A percentile compares a stretch with the other conserved stretches of the same genome.
These are phyloP conservation scores for Brassica hybrid DNA, from an alignment of 441 rosid species.

Conservation along the genomic window DNA sequence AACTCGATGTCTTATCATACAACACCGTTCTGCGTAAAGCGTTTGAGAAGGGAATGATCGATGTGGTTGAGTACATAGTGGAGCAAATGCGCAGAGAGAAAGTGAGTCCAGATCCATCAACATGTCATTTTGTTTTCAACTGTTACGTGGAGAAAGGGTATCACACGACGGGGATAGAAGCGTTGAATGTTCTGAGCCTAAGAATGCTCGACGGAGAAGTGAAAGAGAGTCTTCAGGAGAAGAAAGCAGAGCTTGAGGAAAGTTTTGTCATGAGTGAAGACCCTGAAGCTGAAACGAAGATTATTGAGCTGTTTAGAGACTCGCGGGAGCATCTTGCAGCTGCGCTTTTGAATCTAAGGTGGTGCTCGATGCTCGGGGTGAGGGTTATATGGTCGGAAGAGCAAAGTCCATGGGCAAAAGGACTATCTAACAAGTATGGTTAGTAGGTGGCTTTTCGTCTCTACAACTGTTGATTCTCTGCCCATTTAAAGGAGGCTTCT, in stretches of 20 bases:
- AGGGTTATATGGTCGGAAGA: conserved; percentile 69
- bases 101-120: conserved; percentile 73
- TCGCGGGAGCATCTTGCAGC: conserved; percentile 51
- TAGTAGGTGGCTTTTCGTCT: background rate
- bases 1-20: conserved; percentile 56
- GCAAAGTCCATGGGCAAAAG: conserved; percentile 65
- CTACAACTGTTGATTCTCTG: background rate
- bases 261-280: conserved; percentile 63
- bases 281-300: conserved; percentile 56
- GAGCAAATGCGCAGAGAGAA: conserved; percentile 67
- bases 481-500: conserved; percentile 1
- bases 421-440: conserved; percentile 53
- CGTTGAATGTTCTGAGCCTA: conserved; percentile 75
- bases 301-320: conserved; percentile 51
- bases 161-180: conserved; percentile 64
- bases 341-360: conserved; percentile 72
- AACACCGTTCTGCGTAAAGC: conserved; percentile 70
- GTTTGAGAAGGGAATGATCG: conserved; percentile 59
- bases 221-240: conserved; percentile 45
- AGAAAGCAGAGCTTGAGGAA: conserved; percentile 58
- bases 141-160: conserved; percentile 57
- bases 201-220: conserved; percentile 65
- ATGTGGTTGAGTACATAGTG: conserved; percentile 65
- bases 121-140: conserved; percentile 64
- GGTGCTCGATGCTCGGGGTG: conserved; percentile 73